Conservation (phyloP, 331 rosid genomes). For the Phaseolus coccineus region DNA sequence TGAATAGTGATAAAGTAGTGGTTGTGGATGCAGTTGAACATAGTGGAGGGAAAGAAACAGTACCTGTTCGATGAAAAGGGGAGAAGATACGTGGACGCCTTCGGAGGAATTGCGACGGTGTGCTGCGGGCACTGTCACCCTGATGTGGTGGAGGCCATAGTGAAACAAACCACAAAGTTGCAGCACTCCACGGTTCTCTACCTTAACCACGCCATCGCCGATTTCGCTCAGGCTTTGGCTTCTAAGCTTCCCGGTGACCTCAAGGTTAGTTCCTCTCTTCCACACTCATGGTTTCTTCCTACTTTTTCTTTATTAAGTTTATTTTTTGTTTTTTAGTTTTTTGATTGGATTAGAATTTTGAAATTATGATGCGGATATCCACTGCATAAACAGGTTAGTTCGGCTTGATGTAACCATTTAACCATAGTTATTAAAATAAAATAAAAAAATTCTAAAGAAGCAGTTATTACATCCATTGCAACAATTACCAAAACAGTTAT, state of each 20-base stretch:
- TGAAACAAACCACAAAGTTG: constrained; percentile 65
- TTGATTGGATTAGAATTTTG: too few species aligned
- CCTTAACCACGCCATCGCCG: constrained; percentile 72
- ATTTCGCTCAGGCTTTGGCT: constrained; percentile 83
- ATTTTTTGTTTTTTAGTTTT: too few species aligned
- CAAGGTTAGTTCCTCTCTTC: constrained; percentile 46
- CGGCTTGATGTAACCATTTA: too few species aligned
- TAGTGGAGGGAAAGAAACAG: constrained; percentile 80
- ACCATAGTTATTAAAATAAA: too few species aligned
- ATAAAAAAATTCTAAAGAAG: too few species aligned
- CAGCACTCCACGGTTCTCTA: constrained; percentile 88
- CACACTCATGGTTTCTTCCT: background rate
- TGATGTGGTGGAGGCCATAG: constrained; percentile 77
- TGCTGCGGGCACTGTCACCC: constrained; percentile 94
- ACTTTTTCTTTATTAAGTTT: too few species aligned
- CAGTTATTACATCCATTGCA: too few species aligned
- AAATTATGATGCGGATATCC: too few species aligned
- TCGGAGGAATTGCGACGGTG: constrained; percentile 92
- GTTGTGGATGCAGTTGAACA: constrained; percentile 59
- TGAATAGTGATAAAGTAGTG: background rate
- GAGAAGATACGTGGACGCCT: constrained; percentile 75
- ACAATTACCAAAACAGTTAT: too few species aligned
- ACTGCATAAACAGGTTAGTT: too few species aligned
- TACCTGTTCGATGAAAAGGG: constrained; percentile 85
- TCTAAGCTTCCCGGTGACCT: constrained; percentile 77